Conservation (phyloP, 1,139 yeast species). For the Suhomyces guaymorum region DNA sequence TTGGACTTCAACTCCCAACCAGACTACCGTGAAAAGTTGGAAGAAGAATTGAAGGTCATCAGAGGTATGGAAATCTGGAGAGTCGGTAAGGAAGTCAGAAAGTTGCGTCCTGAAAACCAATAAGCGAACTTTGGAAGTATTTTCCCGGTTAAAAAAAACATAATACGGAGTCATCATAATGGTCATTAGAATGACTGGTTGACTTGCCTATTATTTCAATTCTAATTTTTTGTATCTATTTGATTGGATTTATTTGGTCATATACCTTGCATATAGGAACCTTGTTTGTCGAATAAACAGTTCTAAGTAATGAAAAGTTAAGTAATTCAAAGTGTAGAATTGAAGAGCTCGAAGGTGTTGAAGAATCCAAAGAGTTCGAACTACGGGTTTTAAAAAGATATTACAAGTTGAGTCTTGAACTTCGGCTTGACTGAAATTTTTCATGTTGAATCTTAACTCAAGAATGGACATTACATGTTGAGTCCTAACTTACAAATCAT, state of each 20-base stretch:
- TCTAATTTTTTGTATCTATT: slow-evolving; percentile 21
- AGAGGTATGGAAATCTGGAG: slow-evolving; percentile 99
- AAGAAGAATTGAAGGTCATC: slow-evolving; percentile 87
- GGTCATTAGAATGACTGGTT: slow-evolving; percentile 38
- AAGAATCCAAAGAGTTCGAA: no score
- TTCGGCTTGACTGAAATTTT: no score
- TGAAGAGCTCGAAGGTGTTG: no score
- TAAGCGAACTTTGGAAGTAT: no score
- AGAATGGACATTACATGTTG: no score
- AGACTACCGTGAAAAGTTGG: slow-evolving; percentile 96
- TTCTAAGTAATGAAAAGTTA: slow-evolving; percentile 15
- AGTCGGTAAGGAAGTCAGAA: slow-evolving; percentile 99
- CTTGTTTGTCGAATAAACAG: slow-evolving; percentile 50
- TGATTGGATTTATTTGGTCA: slow-evolving; percentile 19
- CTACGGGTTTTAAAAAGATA: no score
- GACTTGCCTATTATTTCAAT: slow-evolving; percentile 25
- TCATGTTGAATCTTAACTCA: no score
- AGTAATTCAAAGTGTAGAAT: no score
- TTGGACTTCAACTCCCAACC: slow-evolving; percentile 97
- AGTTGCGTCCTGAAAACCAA: slow-evolving; percentile 98
- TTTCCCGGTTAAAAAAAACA: neutral
- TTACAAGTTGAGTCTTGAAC: no score
- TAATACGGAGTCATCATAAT: slow-evolving; percentile 18
- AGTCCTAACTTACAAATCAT: no score
- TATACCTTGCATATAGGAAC: slow-evolving; percentile 28